A percentile compares a stretch with the other conserved stretches of the same genome.
Evolutionary conservation across 306 rosid genomes (phyloP).

Genomic region (Lathyrus tuberosus): DNA sequence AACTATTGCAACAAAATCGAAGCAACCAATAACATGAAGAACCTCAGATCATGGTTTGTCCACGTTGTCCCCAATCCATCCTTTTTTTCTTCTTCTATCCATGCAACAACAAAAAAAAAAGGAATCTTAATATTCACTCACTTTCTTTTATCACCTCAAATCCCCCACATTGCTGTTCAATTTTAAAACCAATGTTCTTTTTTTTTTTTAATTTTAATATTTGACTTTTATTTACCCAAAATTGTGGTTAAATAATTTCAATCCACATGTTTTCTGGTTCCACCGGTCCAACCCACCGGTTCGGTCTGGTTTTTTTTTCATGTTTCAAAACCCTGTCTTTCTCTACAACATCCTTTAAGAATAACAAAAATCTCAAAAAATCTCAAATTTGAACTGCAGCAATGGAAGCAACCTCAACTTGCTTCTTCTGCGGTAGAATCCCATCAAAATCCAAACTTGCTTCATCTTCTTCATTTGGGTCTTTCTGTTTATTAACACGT

Average conservation of each 20-base stretch:
- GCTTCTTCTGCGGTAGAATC: conserved; percentile 48
- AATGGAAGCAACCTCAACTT: conserved; percentile 43
- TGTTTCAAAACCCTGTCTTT: not conserved
- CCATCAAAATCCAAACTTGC: conserved; percentile 40
- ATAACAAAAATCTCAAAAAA: not conserved
- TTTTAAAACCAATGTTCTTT: conserved; percentile 34
- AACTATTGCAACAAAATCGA: conserved; percentile 31
- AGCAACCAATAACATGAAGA: conserved; percentile 43
- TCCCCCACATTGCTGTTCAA: conserved; percentile 45
- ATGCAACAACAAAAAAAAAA: conserved; percentile 1
- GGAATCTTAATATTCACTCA: not conserved
- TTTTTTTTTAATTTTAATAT: no score
- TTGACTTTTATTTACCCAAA: no score
- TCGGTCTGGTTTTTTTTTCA: not conserved
- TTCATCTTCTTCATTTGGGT: conserved; percentile 35
- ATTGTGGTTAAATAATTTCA: no score
- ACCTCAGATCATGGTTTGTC: conserved; percentile 23
- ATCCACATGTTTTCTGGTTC: not conserved
- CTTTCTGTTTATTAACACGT: conserved; percentile 33
- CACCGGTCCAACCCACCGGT: not conserved
- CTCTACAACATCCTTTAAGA: not conserved
- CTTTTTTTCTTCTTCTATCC: conserved; percentile 31
- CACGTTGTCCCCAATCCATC: conserved; percentile 17
- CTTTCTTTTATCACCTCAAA: conserved; percentile 49
- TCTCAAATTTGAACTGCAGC: not conserved